Conservation (phyloP, 2,329 filamentous ascomycete species). For the Alternaria triticimaculans region DNA sequence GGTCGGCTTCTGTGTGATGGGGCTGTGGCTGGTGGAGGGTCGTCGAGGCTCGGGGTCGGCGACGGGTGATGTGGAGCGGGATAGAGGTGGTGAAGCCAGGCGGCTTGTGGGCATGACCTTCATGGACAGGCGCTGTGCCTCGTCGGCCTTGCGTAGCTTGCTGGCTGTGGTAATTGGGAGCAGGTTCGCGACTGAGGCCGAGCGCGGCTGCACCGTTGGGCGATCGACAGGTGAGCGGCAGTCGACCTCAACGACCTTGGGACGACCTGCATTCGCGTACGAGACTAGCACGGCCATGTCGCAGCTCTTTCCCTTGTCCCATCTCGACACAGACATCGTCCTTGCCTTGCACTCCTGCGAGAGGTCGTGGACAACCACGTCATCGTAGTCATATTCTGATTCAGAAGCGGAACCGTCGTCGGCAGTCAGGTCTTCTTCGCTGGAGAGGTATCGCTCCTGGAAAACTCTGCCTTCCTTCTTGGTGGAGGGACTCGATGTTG, state of each 20-base stretch:
- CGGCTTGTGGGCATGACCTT: conserved; percentile 22
- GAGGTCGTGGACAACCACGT: conserved; percentile 40
- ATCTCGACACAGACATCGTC: conserved; percentile 42
- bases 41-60: conserved; percentile 30
- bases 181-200: conserved; percentile 44
- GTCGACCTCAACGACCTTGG: conserved; percentile 48
- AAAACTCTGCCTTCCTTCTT: conserved; percentile 35
- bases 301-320: conserved; percentile 43
- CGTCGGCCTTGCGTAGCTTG: conserved; percentile 37
- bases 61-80: conserved; percentile 33
- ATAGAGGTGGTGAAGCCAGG: conserved; percentile 17
- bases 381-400: conserved; percentile 40
- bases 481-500: conserved; percentile 11
- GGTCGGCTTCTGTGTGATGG: conserved; percentile 26
- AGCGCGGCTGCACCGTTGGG: conserved; percentile 33
- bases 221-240: conserved; percentile 26
- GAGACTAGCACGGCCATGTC: conserved; percentile 49
- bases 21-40: conserved; percentile 39
- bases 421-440: conserved; percentile 48
- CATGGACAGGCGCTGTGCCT: conserved; percentile 36
- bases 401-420: conserved; percentile 40
- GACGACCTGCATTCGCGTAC: conserved; percentile 46
- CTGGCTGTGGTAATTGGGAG: conserved; percentile 34
- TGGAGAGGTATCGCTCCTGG: conserved; percentile 49
- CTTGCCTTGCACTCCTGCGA: conserved; percentile 36